phyloP scores from a whole-genome alignment of 2,329 filamentous ascomycete genomes.

The Rhynchosporium agropyri region DNA sequence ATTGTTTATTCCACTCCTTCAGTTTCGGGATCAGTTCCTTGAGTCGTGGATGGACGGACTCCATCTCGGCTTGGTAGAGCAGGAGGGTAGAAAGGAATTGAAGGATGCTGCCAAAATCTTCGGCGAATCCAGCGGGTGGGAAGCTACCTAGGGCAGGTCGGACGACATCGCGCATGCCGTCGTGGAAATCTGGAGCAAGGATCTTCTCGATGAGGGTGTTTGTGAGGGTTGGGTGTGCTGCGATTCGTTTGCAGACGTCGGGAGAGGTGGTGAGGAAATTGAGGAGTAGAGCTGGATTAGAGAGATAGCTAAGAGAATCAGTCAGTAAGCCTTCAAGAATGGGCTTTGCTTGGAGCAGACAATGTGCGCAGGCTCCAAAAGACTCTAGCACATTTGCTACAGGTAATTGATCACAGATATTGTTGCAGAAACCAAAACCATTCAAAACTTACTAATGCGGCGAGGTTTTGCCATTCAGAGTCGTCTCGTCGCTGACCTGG shows the following conservation, averaged over 20 bases:
- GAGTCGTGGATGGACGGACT: constrained; percentile 26
- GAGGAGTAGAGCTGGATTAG: constrained; percentile 33
- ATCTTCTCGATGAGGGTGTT: constrained; percentile 32
- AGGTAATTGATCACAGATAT: background rate
- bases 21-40: constrained; percentile 33
- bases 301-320: constrained; percentile 22
- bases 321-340: background rate
- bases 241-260: constrained; percentile 33
- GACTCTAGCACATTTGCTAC: background rate
- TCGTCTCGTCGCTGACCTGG: constrained; percentile 30
- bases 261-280: constrained; percentile 32
- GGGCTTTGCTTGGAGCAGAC: background rate
- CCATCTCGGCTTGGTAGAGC: constrained; percentile 28
- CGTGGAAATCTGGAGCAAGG: constrained; percentile 27
- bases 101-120: constrained; percentile 35
- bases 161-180: constrained; percentile 27
- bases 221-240: constrained; percentile 29
- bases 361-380: background rate
- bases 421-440: background rate
- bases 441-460: constrained; percentile 31
- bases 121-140: constrained; percentile 31
- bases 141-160: constrained; percentile 16
- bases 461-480: constrained; percentile 27
- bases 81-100: constrained; percentile 38
- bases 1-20: constrained; percentile 29